phyloP scores from a whole-genome alignment of 371 early-diverging fungal genomes.

The Syncephalastrum contaminatum region DNA sequence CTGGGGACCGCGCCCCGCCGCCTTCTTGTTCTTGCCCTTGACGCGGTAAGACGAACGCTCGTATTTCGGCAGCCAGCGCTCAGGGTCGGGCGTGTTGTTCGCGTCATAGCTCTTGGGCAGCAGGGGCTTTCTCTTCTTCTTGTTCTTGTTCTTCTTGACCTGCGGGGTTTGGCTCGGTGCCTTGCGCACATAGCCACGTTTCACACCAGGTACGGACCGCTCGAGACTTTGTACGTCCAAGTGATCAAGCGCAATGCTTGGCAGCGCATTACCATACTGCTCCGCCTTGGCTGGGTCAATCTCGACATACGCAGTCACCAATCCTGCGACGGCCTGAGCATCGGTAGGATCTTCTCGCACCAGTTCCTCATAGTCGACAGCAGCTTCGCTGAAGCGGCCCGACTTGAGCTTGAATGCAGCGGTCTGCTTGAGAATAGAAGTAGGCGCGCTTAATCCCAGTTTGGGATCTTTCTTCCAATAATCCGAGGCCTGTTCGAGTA shows the following conservation, averaged over 20 bases:
- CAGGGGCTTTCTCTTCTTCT: conserved; percentile 63
- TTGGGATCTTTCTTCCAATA: conserved; percentile 52
- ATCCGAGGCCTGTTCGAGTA: conserved; percentile 55
- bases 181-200: conserved; percentile 58
- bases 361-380: conserved; percentile 66
- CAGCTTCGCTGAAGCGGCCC: conserved; percentile 62
- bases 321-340: conserved; percentile 64
- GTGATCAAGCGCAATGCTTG: conserved; percentile 40
- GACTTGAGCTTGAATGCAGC: conserved; percentile 70
- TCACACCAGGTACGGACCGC: conserved; percentile 62
- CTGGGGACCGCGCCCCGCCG: conserved; percentile 56
- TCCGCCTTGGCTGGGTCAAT: conserved; percentile 68
- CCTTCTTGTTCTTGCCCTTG: conserved; percentile 60
- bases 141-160: conserved; percentile 25
- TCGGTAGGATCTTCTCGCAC: conserved; percentile 70
- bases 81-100: conserved; percentile 63
- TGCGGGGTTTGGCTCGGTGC: conserved; percentile 12
- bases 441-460: conserved; percentile 22
- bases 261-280: conserved; percentile 62
- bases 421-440: conserved; percentile 62
- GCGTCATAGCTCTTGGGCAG: conserved; percentile 62
- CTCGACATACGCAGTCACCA: conserved; percentile 68
- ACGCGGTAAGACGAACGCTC: conserved; percentile 61
- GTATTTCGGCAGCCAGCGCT: conserved; percentile 75
- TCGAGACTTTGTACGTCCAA: conserved; percentile 60